Base-by-base conservation (phyloP, 2,329 filamentous ascomycete genomes). In the Arthrobotrys sphaeroides region DNA sequence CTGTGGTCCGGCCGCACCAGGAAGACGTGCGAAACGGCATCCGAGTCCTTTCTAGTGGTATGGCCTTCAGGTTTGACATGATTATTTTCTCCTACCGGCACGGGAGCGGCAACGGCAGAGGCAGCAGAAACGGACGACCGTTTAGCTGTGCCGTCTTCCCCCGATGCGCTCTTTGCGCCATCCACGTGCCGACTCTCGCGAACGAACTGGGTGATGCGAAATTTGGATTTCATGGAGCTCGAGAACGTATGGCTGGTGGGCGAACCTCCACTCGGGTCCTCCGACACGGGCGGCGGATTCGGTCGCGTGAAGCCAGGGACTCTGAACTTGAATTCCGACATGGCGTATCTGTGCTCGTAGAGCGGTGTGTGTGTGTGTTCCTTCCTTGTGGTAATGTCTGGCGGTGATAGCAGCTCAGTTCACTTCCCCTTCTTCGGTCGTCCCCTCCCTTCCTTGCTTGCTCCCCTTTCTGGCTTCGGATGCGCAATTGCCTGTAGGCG, bases 311-410 rank as follows among this genome's bases (percentile, higher is more conserved):
- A 75, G 16, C 51, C 51, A n/a, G 72, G 72, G 31, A 75, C 72
- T 53, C 72, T 75, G 51, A 75, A 75, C 49, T 66, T 75, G 64
- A 75, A 75, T 43, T 75, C 64, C 47, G 72, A 75, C 72, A 75
- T 75, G 40, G 12, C 31, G 7, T 61, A 13, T 24, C n/a, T 13
- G 18, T 53, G 10, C 13, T 40, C 49, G 51, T 67, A 26, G 47
- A 42, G 49, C 38, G 16, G n/a, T 53, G 49, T 33, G 51, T 57
- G 22, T 53, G 45, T 53, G 24, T 53, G 24, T 26, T 40, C 38
- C 36, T 28, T 36, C 36, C n/a, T 31, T 7, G 40, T 13, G 38
- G 59, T 33, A 24, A 43, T 45, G 22, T 45, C 51, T 45, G 40
- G 43, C 40, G 16, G 20, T 10, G 36, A 40, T 26, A 62, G 59